A percentile compares a stretch with the other conserved stretches of the same genome.
Evolutionary conservation across 148 eudicot species (phyloP).

Genomic region (Chenopodium formosanum): DNA sequence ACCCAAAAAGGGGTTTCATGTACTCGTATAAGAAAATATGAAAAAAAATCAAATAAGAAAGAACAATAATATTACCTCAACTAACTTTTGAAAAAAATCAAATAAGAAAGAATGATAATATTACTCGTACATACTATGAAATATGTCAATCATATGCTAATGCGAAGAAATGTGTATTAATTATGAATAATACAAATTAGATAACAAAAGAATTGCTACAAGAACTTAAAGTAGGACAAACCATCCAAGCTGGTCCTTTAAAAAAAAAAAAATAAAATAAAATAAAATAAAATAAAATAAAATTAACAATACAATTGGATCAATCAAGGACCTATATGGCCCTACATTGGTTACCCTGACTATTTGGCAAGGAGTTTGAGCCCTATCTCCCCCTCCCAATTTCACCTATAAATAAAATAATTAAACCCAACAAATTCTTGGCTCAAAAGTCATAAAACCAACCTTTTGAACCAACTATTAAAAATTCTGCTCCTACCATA

Average conservation of each 20-base stretch:
- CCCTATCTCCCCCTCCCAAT: conserved; percentile 31
- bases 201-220: conserved; percentile 14
- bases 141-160: no score
- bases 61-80: no score
- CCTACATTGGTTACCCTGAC: conserved; percentile 28
- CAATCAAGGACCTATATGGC: conserved; percentile 23
- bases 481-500: conserved; percentile 30
- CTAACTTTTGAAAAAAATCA: no score
- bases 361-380: conserved; percentile 26
- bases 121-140: no score
- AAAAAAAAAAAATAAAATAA: no score
- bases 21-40: no score
- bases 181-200: background rate
- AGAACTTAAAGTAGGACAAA: conserved; percentile 23
- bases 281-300: no score
- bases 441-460: conserved; percentile 49
- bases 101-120: no score
- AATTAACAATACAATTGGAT: conserved; percentile 28
- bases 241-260: conserved; percentile 26
- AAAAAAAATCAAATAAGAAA: no score
- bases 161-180: no score
- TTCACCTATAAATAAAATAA: conserved; percentile 20
- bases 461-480: conserved; percentile 40
- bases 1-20: background rate
- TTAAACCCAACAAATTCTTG: conserved; percentile 20